Base-by-base conservation (phyloP, 805 yeast genomes). In the Lipomyces kockii region DNA sequence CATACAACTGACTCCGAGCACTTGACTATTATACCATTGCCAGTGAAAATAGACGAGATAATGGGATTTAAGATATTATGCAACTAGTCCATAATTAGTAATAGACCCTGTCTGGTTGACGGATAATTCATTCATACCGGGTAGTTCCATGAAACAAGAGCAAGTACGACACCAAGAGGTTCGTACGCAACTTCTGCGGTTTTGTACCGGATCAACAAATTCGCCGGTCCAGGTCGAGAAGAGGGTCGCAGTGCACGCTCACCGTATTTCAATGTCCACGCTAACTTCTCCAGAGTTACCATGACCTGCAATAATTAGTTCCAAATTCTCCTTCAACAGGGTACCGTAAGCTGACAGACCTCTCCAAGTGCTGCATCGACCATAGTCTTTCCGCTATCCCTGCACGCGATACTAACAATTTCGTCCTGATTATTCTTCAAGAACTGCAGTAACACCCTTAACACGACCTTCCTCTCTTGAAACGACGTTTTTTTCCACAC, bases 1-100 rank as follows among this genome's bases (percentile, higher is more conserved):
- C 98, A 95, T 53, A 91, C 89, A 1, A 95, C 99, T 74, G 92
- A 90, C 79, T 95, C 99, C 11, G 97, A 91, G 80, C 99, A 94
- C 77, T 95, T 95, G 63, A 95, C 87, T 9, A 95, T 89, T 57
- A 92, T 88, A 6, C 93, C 92, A 75, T 95, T 94, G 3, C 99
- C 99, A 4, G 97, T 87, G 76, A 93, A 91, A 32, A 95, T 78
- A 1, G 94, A 86, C 1, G 98, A 96, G 65, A 93, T 87, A 1
- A 95, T 83, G 1, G 99, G 99, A 2, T 98, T 98, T 83, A 95
- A 80, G 61, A 93, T 80, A 78, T 95, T 95, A 77, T 95, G 99
- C 78, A 95, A 88, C 70, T 67, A 20, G 67, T 4, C 12, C 29
- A 49, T 9, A 2, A 27, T 29, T 12, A 53, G 34, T 27, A 17